These are phyloP conservation scores for Pontederia crassipes DNA, from an alignment of 176 grass and related monocot genomes.

Conservation along the genomic window DNA sequence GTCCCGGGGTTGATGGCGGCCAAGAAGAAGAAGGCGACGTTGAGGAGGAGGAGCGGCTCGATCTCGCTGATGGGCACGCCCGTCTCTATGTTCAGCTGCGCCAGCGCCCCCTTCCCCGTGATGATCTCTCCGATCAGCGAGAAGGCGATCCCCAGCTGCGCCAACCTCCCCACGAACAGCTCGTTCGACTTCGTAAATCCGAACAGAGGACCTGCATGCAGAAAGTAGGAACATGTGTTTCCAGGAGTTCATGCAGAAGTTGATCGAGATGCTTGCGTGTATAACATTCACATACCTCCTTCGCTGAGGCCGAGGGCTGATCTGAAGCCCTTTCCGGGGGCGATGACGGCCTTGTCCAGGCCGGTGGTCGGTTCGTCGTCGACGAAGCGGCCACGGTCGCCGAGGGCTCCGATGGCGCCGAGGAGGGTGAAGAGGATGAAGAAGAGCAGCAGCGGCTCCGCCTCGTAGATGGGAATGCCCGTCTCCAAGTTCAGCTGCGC, in stretches of 20 bases:
- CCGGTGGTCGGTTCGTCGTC: constrained; percentile 43
- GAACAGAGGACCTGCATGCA: constrained; percentile 35
- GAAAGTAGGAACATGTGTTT: no score
- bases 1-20: constrained; percentile 52
- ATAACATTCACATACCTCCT: constrained; percentile 5
- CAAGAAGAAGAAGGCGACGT: constrained; percentile 51
- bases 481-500: constrained; percentile 91
- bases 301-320: constrained; percentile 69
- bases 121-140: constrained; percentile 59
- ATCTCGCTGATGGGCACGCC: constrained; percentile 50
- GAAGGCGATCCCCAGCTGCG: constrained; percentile 51
- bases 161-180: constrained; percentile 57
- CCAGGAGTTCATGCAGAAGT: no score
- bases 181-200: constrained; percentile 66
- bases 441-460: constrained; percentile 51
- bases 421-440: constrained; percentile 75
- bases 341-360: constrained; percentile 72
- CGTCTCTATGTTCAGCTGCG: constrained; percentile 54
- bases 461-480: constrained; percentile 94
- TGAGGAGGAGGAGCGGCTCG: constrained; percentile 49
- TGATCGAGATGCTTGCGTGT: no score
- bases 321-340: constrained; percentile 78
- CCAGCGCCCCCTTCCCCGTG: constrained; percentile 49
- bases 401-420: constrained; percentile 94
- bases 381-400: constrained; percentile 73